Evolutionary conservation across 192 early-diverging fungal species (phyloP), one percentile per base, ranked within the genome.

Genomic region (Paraglomus occultum): DNA sequence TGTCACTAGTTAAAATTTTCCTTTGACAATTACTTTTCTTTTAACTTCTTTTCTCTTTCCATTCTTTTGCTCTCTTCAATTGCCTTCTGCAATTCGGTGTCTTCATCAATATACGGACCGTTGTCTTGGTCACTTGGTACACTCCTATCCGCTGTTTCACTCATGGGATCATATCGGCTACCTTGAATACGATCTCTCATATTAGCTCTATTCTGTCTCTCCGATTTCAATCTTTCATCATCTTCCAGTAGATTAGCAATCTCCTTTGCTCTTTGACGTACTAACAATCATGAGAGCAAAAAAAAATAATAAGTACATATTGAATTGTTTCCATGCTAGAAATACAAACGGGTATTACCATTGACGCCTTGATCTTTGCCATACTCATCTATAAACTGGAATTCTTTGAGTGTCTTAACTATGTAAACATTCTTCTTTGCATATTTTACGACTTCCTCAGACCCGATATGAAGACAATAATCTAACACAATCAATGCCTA

Each of bases 361-460:
- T 96, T 95, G 3, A 82, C 82, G 7, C 97, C 97, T 79, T 93
- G 91, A 76, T 99, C 97, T 68, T 84, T 86, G 44, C 93, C 93
- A 53, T 88, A 82, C 22, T 99, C 95, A 76, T 98, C 95, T 55
- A 95, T 85, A 78, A 92, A 91, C 73, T 97, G 95, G 79, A 97
- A 99, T 81, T 99, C 97, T 61, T 91, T 91, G 69, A 98, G 80
- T 5, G 97, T 99, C 77, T 95, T 98, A 69, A 99, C 92, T 49
- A 97, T 84, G 71, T 93, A 92, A 8, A 95, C 53, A 77, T 99
- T 98, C 67, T 95, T 88, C 45, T 90, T 84, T 5, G 92, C 86
- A 72, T 99, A 97, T 50, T 85, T 65, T 51, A 96, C 90, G 38
- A 97, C 91, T 55, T 84, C 83, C 49, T 95, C 92, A 20, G 94